phyloP scores from a whole-genome alignment of 2,329 filamentous ascomycete species.

The Aureobasidium sp. region DNA sequence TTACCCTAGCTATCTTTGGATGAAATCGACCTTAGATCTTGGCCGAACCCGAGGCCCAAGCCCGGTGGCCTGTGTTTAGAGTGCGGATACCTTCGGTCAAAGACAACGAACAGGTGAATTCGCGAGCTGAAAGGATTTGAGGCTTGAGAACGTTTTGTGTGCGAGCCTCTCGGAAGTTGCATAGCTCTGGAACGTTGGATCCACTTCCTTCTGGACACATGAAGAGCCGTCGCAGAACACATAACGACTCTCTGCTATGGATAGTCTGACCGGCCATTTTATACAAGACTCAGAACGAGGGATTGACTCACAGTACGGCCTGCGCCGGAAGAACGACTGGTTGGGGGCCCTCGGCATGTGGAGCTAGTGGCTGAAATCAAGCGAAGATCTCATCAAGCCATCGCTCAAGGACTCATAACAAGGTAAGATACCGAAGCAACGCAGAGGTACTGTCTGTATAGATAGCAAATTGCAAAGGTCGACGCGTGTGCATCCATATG shows the following conservation, averaged over 20 bases:
- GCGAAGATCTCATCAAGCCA: background rate
- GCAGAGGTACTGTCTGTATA: background rate
- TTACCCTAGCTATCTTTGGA: background rate
- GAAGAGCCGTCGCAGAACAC: background rate
- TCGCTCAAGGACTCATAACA: background rate
- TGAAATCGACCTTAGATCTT: background rate
- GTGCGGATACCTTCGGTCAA: background rate
- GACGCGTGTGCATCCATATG: background rate
- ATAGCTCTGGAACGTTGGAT: background rate
- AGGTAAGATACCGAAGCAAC: background rate
- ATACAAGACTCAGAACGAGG: background rate
- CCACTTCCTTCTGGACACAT: background rate
- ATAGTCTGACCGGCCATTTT: background rate
- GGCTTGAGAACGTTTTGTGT: background rate
- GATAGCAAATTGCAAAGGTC: background rate
- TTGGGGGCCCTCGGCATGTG: slow-evolving; percentile 1
- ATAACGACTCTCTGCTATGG: background rate
- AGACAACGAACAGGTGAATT: background rate
- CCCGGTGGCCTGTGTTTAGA: background rate
- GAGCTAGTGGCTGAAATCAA: background rate
- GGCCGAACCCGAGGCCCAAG: background rate
- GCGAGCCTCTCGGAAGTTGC: background rate
- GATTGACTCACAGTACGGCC: background rate
- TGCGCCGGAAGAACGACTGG: background rate
- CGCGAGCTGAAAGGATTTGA: background rate